Base-by-base conservation (phyloP, 495 filamentous ascomycete species). In the Aspergillus baeticus region DNA sequence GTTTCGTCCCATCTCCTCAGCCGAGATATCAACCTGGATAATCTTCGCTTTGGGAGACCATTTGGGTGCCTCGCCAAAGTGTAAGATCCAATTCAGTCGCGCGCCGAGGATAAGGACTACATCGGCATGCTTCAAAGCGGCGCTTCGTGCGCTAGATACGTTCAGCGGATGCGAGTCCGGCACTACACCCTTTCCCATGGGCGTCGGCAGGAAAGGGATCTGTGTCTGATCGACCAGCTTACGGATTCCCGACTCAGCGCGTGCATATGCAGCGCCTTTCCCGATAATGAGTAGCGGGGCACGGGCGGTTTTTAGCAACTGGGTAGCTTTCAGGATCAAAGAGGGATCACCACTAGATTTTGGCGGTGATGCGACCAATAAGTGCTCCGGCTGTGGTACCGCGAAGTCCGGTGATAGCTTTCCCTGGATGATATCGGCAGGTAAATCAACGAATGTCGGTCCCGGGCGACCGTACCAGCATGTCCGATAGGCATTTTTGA, bases 71-170 rank as follows among this genome's bases (percentile, higher is more conserved):
- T 81, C 74, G 11, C 84, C 84, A 56, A 81, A 87, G 57, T 85
- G 83, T 0, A 87, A 68, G 44, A 87, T 86, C 84, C 84, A 87
- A 56, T 86, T 86, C 26, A 87, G 68, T 11, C 83, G 77, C 3
- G 83, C 84, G 1, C 84, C 83, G 14, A 86, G 73, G 21, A 86
- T 64, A 13, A 86, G 68, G 37, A 85, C 81, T 4, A 86, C 78
- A 57, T 87, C 84, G 5, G 84, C 80, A 22, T 76, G 63, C 58
- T 77, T 77, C 5, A 86, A 68, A 0, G 84, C 84, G 5, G 78
- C 70, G 35, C 81, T 85, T 43, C 84, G 77, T 3, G 84, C 81
- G 36, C 82, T 78, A 15, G 83, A 78, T 8, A 68, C 65, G 61
- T 87, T 86, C 34, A 73, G 69, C 0, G 77, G 71, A 59, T 85